Conservation (phyloP, 1,139 yeast species). For the Magnusiomyces sp. region DNA sequence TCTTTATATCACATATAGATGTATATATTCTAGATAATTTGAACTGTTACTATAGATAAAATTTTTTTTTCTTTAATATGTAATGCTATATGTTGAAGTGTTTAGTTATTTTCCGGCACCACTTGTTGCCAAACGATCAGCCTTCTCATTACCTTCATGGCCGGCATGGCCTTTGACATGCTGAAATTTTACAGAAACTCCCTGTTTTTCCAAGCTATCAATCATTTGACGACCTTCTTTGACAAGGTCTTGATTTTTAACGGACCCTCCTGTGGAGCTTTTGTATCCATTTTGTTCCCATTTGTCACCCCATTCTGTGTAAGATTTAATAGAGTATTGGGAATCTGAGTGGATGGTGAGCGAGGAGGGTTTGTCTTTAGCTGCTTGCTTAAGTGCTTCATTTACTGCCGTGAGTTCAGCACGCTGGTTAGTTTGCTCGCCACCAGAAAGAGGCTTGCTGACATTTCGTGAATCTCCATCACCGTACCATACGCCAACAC, state of each 20-base stretch:
- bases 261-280: constrained; percentile 37
- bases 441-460: constrained; percentile 41
- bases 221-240: constrained; percentile 22
- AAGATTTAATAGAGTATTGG: constrained; percentile 41
- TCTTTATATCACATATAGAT: no score
- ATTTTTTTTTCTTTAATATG: no score
- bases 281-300: constrained; percentile 54
- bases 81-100: no score
- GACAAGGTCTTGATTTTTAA: constrained; percentile 47
- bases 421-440: constrained; percentile 63
- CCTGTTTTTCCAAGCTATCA: constrained; percentile 29
- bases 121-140: constrained; percentile 59
- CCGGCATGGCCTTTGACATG: constrained; percentile 76
- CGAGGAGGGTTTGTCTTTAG: background rate
- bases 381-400: constrained; percentile 38
- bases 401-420: constrained; percentile 68
- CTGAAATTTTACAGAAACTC: constrained; percentile 34
- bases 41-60: no score
- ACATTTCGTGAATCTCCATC: constrained; percentile 45
- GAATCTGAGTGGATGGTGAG: constrained; percentile 48
- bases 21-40: no score
- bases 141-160: constrained; percentile 61
- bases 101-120: no score
- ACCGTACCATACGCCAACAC: constrained; percentile 71
- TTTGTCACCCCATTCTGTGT: constrained; percentile 42